A percentile compares a stretch with the other conserved stretches of the same genome.
These are phyloP conservation scores for Beauveria caledonica DNA, from an alignment of 2,329 filamentous ascomycete genomes.

Conservation along the genomic window DNA sequence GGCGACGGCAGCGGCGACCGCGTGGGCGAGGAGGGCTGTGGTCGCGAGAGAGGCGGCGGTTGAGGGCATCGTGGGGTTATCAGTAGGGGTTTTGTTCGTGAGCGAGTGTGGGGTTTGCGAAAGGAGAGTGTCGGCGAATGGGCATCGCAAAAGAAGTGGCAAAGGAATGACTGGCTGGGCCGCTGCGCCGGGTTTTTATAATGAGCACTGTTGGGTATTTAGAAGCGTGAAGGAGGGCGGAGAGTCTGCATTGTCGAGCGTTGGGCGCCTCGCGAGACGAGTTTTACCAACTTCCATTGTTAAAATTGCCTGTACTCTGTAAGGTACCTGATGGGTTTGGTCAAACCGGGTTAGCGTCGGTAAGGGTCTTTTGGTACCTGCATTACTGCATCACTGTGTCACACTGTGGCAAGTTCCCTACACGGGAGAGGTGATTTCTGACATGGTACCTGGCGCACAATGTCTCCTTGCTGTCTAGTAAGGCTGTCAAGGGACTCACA, in stretches of 20 bases:
- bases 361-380: neutral
- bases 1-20: constrained; percentile 6
- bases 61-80: neutral
- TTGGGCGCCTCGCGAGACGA: neutral
- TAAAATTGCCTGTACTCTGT: neutral
- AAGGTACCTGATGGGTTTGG: neutral
- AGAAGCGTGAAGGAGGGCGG: neutral
- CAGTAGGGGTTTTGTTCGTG: too few species aligned
- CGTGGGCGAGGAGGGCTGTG: neutral
- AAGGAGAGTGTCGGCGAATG: neutral
- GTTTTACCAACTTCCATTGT: too few species aligned
- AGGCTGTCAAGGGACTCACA: neutral
- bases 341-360: neutral
- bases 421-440: neutral
- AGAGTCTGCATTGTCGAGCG: neutral
- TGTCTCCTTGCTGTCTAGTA: neutral
- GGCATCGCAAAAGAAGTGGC: neutral
- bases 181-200: constrained; percentile 6
- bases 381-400: neutral
- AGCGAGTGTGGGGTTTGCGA: neutral
- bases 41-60: neutral
- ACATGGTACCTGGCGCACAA: neutral
- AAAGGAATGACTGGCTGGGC: constrained; percentile 4
- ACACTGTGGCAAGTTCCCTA: neutral
- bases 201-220: neutral